Conservation (phyloP, 257 asterid genomes). For the Thymus mandschuricus region DNA sequence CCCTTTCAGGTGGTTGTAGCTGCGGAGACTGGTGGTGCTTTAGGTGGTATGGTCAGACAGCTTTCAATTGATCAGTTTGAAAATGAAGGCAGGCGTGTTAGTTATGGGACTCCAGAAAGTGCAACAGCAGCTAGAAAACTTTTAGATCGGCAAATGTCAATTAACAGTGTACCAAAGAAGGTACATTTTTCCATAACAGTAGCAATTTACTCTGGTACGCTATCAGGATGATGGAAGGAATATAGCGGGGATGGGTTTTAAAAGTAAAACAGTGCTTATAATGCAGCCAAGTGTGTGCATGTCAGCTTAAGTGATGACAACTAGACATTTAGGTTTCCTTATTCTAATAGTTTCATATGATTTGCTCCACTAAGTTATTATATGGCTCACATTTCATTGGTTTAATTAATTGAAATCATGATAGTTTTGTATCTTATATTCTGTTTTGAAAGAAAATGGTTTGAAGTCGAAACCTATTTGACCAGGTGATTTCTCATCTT, state of each 20-base stretch:
- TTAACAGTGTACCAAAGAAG: constrained; percentile 96
- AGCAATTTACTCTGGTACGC: background rate
- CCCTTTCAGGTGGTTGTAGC: constrained; percentile 90
- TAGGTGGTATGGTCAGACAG: constrained; percentile 99
- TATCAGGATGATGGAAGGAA: background rate
- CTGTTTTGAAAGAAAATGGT: constrained; percentile 16
- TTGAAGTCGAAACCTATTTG: constrained; percentile 25
- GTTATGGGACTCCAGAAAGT: constrained; percentile 98
- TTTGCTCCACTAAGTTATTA: constrained; percentile 18
- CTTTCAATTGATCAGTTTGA: constrained; percentile 98
- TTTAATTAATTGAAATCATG: constrained; percentile 9
- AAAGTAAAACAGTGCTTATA: background rate
- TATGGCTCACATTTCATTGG: constrained; percentile 18
- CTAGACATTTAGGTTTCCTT: constrained; percentile 16
- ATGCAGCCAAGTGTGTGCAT: constrained; percentile 27
- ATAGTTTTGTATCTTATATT: background rate
- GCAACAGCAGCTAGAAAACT: constrained; percentile 99
- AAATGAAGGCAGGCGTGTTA: constrained; percentile 97
- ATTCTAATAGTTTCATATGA: constrained; percentile 4
- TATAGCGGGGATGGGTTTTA: background rate
- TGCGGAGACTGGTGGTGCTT: constrained; percentile 98
- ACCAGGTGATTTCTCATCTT: constrained; percentile 91
- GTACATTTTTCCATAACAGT: constrained; percentile 38
- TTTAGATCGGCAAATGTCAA: constrained; percentile 94
- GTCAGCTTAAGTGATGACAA: constrained; percentile 8